phyloP scores from a whole-genome alignment of 2,329 filamentous ascomycete species.

The Xylaria sp. region DNA sequence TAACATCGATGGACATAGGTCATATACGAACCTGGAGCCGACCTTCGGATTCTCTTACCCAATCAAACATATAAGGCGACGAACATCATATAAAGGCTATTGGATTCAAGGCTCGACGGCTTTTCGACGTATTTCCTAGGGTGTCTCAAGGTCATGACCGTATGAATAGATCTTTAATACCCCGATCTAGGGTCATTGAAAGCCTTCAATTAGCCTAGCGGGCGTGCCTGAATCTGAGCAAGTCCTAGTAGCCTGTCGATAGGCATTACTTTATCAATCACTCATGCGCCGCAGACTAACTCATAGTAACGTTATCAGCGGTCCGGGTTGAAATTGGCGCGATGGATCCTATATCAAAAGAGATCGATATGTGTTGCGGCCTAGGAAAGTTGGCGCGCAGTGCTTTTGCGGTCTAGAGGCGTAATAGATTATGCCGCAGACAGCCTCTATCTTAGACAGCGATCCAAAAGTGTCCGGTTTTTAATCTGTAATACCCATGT shows the following conservation, averaged over 20 bases:
- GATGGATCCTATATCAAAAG: background rate
- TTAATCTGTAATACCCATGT: background rate
- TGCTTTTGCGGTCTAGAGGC: background rate
- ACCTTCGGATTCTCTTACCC: constrained; percentile 53
- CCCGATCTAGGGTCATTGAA: background rate
- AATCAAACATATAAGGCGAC: constrained; percentile 32
- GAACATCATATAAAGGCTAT: background rate
- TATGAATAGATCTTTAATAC: background rate
- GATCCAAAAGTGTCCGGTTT: background rate
- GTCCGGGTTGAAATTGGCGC: background rate
- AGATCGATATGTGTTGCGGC: background rate
- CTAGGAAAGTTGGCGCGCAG: too few relatives aligned
- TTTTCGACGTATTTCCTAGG: background rate
- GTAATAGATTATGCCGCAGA: background rate
- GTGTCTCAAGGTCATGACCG: background rate
- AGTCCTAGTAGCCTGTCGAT: background rate
- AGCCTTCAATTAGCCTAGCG: background rate
- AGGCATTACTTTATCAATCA: background rate
- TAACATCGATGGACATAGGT: constrained; percentile 44
- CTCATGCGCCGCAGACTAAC: background rate
- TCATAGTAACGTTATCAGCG: background rate
- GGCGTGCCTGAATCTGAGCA: background rate
- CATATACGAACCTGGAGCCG: constrained; percentile 58
- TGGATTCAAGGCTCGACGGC: background rate
- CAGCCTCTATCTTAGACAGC: background rate